Percentiles rank a stretch among this genome's conserved stretches.
These are phyloP conservation scores for Staphylotrichum tortipilum DNA, from an alignment of 495 filamentous ascomycete species.

Conservation along the genomic window DNA sequence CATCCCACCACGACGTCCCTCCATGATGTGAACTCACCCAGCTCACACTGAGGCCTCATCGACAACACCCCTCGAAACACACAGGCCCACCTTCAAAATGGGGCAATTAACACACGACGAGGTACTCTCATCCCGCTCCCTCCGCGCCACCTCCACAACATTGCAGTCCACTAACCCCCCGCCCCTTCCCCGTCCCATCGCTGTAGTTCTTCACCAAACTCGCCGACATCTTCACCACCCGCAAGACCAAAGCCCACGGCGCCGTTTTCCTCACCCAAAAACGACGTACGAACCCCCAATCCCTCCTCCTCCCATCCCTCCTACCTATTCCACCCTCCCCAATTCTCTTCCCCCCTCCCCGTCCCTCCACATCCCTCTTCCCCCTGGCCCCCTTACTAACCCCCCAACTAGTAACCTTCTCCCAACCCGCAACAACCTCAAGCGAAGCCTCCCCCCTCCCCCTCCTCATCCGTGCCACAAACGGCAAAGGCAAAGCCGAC, in stretches of 20 bases:
- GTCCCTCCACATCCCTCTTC: neutral
- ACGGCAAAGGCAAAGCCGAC: constrained; percentile 54
- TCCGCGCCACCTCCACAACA: constrained; percentile 1
- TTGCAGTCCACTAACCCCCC: constrained; percentile 12
- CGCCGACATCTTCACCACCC: constrained; percentile 58
- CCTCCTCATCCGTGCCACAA: constrained; percentile 75
- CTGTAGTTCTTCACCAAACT: constrained; percentile 89
- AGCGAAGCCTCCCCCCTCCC: no score
- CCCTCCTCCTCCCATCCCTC: constrained; percentile 8
- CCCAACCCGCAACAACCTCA: constrained; percentile 44
- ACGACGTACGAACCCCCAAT: constrained; percentile 56
- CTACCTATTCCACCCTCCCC: neutral
- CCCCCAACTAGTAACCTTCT: constrained; percentile 30
- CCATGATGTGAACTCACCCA: constrained; percentile 6
- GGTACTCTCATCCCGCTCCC: constrained; percentile 35
- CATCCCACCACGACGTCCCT: neutral
- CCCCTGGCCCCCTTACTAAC: neutral
- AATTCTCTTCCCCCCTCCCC: constrained; percentile 4
- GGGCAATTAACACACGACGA: constrained; percentile 62
- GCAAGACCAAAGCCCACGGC: constrained; percentile 61
- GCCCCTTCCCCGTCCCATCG: neutral
- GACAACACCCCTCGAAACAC: neutral
- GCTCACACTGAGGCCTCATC: neutral
- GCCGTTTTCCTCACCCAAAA: constrained; percentile 84
- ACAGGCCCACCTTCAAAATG: constrained; percentile 10